phyloP scores from a whole-genome alignment of 805 yeast genomes.

The Saturnispora diversa region DNA sequence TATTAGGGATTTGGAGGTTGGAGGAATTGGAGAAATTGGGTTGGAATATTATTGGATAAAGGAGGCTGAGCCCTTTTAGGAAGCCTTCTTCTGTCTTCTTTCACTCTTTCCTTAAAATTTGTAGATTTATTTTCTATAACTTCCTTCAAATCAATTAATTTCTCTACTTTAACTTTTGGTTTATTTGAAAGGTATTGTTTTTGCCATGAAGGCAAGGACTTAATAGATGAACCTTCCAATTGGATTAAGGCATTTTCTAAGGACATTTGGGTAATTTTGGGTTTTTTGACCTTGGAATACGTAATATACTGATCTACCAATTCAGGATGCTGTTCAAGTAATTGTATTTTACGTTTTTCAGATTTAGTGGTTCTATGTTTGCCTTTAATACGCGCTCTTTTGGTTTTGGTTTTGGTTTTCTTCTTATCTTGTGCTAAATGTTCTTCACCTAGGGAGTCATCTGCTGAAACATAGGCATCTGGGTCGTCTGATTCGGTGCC shows the following conservation, averaged over 20 bases:
- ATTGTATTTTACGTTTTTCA: neutral
- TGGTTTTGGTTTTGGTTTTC: neutral
- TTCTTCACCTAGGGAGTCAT: neutral
- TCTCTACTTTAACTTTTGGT: constrained; percentile 5
- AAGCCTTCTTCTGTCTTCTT: constrained; percentile 2
- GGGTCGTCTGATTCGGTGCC: neutral
- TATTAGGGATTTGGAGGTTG: constrained; percentile 1
- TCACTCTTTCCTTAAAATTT: constrained; percentile 3
- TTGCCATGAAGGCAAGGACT: constrained; percentile 5
- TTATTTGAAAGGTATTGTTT: neutral
- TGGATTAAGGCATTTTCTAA: neutral
- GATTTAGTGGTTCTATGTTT: neutral
- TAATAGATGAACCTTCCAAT: neutral
- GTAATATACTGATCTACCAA: neutral
- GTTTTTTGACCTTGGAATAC: neutral
- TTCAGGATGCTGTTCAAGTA: constrained; percentile 2
- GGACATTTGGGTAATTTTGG: neutral
- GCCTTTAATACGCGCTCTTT: neutral
- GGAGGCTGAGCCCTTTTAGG: neutral
- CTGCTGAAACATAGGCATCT: constrained; percentile 4
- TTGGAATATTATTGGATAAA: neutral
- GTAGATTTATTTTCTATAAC: constrained; percentile 3
- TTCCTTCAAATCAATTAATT: constrained; percentile 1
- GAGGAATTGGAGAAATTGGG: constrained; percentile 1
- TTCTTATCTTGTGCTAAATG: too few relatives aligned